Conservation (phyloP, 257 asterid species). For the Solanum chmielewskii region DNA sequence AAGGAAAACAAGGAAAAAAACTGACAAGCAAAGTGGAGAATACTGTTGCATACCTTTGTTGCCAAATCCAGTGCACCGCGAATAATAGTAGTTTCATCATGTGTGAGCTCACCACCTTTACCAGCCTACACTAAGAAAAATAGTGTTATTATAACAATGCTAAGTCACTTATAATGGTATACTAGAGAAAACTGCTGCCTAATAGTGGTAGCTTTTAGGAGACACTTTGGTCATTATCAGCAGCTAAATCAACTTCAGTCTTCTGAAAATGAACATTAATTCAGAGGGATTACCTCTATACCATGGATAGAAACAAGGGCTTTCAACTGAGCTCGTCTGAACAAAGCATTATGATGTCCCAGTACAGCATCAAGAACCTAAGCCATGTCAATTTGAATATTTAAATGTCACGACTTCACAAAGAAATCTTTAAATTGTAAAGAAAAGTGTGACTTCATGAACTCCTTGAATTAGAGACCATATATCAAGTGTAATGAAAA, state of each 20-base stretch:
- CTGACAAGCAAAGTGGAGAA: not conserved
- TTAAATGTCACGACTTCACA: not conserved
- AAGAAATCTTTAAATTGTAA: not conserved
- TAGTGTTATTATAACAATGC: not conserved
- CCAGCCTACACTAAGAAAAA: conserved; percentile 54
- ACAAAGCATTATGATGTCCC: conserved; percentile 76
- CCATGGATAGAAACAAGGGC: conserved; percentile 93
- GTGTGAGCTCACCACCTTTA: conserved; percentile 93
- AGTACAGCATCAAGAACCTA: conserved; percentile 74
- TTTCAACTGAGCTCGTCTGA: conserved; percentile 91
- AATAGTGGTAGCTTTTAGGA: not conserved
- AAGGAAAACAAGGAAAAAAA: not conserved
- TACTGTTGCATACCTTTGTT: conserved; percentile 42
- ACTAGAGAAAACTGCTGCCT: not conserved
- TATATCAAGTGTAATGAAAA: not conserved
- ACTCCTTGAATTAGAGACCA: not conserved
- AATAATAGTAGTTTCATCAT: conserved; percentile 85
- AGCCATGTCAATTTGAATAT: not conserved
- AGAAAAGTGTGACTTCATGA: not conserved
- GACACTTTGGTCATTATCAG: not conserved
- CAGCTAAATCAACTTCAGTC: not conserved
- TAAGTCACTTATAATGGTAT: not conserved
- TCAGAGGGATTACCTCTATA: conserved; percentile 56
- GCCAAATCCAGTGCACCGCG: conserved; percentile 97
- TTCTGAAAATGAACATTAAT: not conserved